Base-by-base conservation (phyloP, 495 filamentous ascomycete species). In the Penicillium malachiteum region DNA sequence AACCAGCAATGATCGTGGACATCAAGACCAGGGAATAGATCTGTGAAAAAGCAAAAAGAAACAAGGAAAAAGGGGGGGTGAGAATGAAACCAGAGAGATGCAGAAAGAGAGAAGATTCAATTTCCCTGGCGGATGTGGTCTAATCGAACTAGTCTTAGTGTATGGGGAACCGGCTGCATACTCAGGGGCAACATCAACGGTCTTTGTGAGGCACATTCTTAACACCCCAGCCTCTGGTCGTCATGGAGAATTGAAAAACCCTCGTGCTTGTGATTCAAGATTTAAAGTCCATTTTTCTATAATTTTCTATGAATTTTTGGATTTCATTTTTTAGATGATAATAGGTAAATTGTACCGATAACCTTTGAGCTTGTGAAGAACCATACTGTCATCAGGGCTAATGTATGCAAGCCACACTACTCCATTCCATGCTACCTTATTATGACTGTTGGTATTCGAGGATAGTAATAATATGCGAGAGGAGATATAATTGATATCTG, bases 121-220 rank as follows among this genome's bases (percentile, higher is more conserved):
- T 57, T 57, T 62, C 64, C 58, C 48, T 38, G 34, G 32, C 47
- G 48, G 62, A 63, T 60, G 58, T 57, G 66, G 63, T 58, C 48
- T 65, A 57, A 62, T 66, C 67, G 50, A 59, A 62, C 59, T 64
- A 54, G 62, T 65, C 43, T 50, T 52, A 60, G 62, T 60, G 54
- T 44, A 57, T 46, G 54, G 48, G 48, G 53, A 47, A 42, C 44
- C 16, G 14, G 31, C 54, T 38, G 57, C 60, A 66, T 59, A 51
- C 62, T 65, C 62, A 67, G 64, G 64, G 62, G 64, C 58, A 62
- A 17, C 26, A 45, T 34, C 57, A 53, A 53, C 42, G 63, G 48
- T 54, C 35, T 50, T 38, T 43, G 34, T 38, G 33, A 49, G 48
- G 37, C 14, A 47, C 57, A 43, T 47, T 63, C 60, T 55, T 55